Conservation (phyloP, 176 grass and related monocot species). For the Avena atlantica region DNA sequence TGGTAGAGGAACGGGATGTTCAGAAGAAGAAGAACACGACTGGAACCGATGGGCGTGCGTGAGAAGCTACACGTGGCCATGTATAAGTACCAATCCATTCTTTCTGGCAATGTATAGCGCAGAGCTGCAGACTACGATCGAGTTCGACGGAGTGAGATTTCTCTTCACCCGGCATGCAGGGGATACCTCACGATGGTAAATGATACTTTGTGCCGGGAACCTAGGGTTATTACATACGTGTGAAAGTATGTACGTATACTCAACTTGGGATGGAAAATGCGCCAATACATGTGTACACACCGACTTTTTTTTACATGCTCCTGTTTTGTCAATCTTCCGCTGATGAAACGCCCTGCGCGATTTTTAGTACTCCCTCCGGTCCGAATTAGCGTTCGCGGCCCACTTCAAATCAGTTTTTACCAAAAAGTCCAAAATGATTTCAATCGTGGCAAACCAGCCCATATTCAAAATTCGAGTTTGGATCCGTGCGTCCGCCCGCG, state of each 20-base stretch:
- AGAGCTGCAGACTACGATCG: neutral
- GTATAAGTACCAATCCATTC: neutral
- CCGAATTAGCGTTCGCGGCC: too few relatives aligned
- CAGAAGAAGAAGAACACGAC: neutral
- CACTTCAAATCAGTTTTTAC: too few relatives aligned
- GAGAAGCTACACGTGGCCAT: neutral
- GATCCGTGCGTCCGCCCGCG: too few relatives aligned
- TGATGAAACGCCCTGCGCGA: too few relatives aligned
- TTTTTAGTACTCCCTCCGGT: too few relatives aligned
- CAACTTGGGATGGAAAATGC: too few relatives aligned
- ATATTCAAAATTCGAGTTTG: too few relatives aligned
- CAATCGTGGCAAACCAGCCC: too few relatives aligned
- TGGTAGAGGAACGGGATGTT: neutral
- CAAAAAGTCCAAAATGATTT: too few relatives aligned
- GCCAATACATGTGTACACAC: neutral
- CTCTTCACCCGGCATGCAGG: neutral
- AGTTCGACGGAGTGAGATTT: neutral
- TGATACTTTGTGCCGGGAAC: conserved; percentile 8
- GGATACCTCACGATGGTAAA: conserved; percentile 15
- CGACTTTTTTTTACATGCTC: too few relatives aligned
- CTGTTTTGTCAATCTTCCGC: too few relatives aligned
- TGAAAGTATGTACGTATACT: neutral
- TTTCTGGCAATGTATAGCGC: neutral
- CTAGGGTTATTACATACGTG: too few relatives aligned
- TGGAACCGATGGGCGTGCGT: neutral